A percentile compares a stretch with the other conserved stretches of the same genome.
Conservation (phyloP, 1,139 yeast species). For the Yamadazyma buinensis region DNA sequence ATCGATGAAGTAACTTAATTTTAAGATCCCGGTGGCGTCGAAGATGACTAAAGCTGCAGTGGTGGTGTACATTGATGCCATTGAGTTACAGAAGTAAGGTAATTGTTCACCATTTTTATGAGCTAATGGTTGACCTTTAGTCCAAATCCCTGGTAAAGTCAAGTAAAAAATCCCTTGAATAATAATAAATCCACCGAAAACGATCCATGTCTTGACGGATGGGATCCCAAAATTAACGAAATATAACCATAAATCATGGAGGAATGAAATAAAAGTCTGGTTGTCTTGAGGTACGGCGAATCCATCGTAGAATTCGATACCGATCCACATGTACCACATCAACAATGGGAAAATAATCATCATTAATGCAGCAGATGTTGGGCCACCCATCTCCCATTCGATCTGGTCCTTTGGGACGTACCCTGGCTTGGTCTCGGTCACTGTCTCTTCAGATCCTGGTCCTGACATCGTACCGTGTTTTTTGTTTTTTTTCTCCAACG, state of each 20-base stretch:
- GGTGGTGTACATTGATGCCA: conserved; percentile 74
- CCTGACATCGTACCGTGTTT: too few relatives aligned
- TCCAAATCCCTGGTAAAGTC: conserved; percentile 91
- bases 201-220: conserved; percentile 57
- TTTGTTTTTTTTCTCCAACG: too few relatives aligned
- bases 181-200: conserved; percentile 68
- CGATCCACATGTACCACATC: conserved; percentile 97
- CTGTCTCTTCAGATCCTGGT: too few relatives aligned
- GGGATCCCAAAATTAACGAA: conserved; percentile 67
- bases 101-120: conserved; percentile 77
- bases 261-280: conserved; percentile 58
- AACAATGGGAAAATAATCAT: conserved; percentile 85
- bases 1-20: conserved; percentile 69
- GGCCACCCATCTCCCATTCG: conserved; percentile 93
- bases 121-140: conserved; percentile 87
- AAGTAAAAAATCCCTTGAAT: conserved; percentile 74
- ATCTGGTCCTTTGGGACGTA: conserved; percentile 36
- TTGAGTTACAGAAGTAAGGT: conserved; percentile 92
- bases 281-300: conserved; percentile 65
- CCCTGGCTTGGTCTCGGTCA: conserved; percentile 5
- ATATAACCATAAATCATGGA: conserved; percentile 39
- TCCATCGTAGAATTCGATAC: conserved; percentile 78
- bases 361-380: conserved; percentile 91
- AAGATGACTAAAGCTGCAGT: conserved; percentile 54
- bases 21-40: conserved; percentile 73